Evolutionary conservation across 192 early-diverging fungal genomes (phyloP), one percentile per base, ranked within the genome.

Genomic region (Podila horticola): DNA sequence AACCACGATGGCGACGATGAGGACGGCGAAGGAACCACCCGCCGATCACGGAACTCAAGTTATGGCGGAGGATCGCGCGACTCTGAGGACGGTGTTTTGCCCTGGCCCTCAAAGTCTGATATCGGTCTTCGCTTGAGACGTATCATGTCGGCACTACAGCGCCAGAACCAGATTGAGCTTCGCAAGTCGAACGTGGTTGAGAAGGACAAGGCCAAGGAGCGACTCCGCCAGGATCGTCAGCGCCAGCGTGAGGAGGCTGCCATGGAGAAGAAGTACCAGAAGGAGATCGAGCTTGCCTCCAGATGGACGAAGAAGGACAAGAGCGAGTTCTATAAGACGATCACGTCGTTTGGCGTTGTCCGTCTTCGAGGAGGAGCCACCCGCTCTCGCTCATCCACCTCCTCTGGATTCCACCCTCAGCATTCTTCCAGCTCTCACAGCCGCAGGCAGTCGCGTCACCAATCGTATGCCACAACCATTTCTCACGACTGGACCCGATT

Each of bases 31-130:
- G 75, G 74, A 1, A 74, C 75, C 29, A 67, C 51, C 29, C 74
- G 70, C 17, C 70, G 74, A 5, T 83, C 74, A n/a, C 71, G 74
- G 6, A 65, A 83, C 28, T 20, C 73, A 13, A 83, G 74, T 48
- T 75, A 72, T 62, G 41, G 30, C 9, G 8, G 52, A 34, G 17
- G 70, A 61, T 38, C 64, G 6, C 31, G 30, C 41, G 63, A 71
- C 17, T 68, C 36, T 10, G 71, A 74, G 55, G 73, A 66, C 6
- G 63, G 88, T 48, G 82, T 72, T 4, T 75, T 88, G n/a, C 72
- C 87, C 7, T 90, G 89, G 89, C 89, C 89, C 2, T 86, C 87
- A 48, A 90, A 90, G 64, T 86, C 89, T 26, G 89, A 90, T 55
- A 86, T 90, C 69, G 89, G 89, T 59, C 84, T 87, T 69, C 88